A percentile compares a stretch with the other conserved stretches of the same genome.
These are phyloP conservation scores for Eutrema heterophyllum DNA, from an alignment of 345 rosid genomes.

Conservation along the genomic window DNA sequence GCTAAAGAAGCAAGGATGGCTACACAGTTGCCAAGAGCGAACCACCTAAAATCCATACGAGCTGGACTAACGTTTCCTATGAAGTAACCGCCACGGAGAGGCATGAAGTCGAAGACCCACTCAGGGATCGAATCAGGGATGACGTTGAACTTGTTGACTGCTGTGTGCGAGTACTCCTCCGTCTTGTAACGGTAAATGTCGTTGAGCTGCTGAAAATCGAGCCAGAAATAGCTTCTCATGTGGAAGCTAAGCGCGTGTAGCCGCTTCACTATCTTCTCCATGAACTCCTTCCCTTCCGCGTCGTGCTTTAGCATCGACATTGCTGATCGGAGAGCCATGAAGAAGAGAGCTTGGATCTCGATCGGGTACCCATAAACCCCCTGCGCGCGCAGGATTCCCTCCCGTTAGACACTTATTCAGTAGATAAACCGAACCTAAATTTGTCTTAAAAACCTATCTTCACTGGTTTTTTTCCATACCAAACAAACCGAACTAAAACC, in stretches of 20 bases:
- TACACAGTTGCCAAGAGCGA: conserved; percentile 56
- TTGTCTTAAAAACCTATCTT: background rate
- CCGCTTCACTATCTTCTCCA: conserved; percentile 48
- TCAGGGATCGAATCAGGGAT: conserved; percentile 64
- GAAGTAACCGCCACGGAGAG: conserved; percentile 58
- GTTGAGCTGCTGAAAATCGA: conserved; percentile 56
- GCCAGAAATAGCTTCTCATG: conserved; percentile 64
- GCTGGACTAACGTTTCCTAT: conserved; percentile 66
- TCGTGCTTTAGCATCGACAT: conserved; percentile 50
- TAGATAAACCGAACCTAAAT: background rate
- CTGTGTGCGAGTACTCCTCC: conserved; percentile 62
- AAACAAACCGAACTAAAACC: background rate
- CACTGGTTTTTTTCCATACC: no score
- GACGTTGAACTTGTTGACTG: conserved; percentile 61
- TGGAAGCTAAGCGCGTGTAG: conserved; percentile 63
- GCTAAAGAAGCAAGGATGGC: conserved; percentile 60
- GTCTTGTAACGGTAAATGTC: conserved; percentile 65
- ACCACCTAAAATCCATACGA: conserved; percentile 69
- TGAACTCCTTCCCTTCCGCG: conserved; percentile 49
- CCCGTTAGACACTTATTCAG: background rate
- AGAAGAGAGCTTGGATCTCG: conserved; percentile 64
- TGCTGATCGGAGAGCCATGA: conserved; percentile 58
- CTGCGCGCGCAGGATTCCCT: conserved; percentile 18
- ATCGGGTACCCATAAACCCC: conserved; percentile 64
- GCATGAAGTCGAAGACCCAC: conserved; percentile 72